These are phyloP conservation scores for Aspergillus homomorphus DNA, from an alignment of 495 filamentous ascomycete genomes.

Conservation along the genomic window DNA sequence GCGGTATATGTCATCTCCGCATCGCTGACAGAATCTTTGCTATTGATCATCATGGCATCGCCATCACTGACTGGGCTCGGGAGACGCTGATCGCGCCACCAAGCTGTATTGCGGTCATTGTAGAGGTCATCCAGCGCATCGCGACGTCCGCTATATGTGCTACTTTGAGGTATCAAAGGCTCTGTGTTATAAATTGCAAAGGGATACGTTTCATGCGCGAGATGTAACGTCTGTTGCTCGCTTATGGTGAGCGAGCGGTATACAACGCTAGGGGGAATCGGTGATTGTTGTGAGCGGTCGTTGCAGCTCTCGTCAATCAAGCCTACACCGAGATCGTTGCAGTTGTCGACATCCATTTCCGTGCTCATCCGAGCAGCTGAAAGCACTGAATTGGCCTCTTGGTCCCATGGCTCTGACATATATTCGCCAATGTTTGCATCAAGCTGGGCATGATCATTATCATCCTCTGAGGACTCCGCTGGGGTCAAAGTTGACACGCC, in stretches of 20 bases:
- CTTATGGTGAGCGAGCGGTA: conserved; percentile 30
- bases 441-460: conserved; percentile 18
- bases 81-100: conserved; percentile 54
- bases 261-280: conserved; percentile 40
- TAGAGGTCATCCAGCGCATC: conserved; percentile 12
- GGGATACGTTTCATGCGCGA: conserved; percentile 23
- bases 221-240: conserved; percentile 15
- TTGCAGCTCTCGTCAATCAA: conserved; percentile 2
- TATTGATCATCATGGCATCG: conserved; percentile 39
- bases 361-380: conserved; percentile 12
- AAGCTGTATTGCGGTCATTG: conserved; percentile 32
- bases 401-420: conserved; percentile 4
- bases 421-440: not conserved
- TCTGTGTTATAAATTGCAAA: not conserved
- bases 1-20: conserved; percentile 23
- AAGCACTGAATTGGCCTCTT: not conserved
- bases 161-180: not conserved
- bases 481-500: conserved; percentile 37
- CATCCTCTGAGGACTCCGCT: conserved; percentile 43
- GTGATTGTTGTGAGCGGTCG: conserved; percentile 49
- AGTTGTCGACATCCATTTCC: conserved; percentile 50
- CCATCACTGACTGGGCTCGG: conserved; percentile 70
- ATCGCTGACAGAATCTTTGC: conserved; percentile 26
- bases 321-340: conserved; percentile 39
- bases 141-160: not conserved